phyloP scores from a whole-genome alignment of 257 asterid species.

The Primulina eburnea region DNA sequence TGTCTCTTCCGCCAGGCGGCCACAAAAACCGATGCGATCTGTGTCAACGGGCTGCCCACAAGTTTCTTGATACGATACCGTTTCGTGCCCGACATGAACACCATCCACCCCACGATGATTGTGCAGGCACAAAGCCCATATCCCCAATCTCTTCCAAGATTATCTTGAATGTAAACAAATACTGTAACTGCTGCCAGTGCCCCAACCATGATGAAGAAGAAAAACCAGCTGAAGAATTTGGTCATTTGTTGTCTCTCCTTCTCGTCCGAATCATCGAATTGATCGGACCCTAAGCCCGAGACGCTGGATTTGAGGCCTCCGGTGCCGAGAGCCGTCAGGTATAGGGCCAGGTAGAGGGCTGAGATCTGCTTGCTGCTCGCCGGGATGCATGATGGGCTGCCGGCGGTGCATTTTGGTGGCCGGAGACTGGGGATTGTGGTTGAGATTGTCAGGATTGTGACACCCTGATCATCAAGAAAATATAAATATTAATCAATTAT shows the following conservation, averaged over 20 bases:
- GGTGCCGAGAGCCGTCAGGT: conserved; percentile 83
- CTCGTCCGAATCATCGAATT: conserved; percentile 65
- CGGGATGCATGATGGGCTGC: conserved; percentile 51
- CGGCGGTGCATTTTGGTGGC: conserved; percentile 66
- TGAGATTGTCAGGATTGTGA: conserved; percentile 64
- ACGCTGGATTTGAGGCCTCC: conserved; percentile 90
- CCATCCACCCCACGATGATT: conserved; percentile 43
- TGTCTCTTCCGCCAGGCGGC: conserved; percentile 64
- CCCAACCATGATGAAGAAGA: conserved; percentile 74
- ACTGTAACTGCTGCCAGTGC: conserved; percentile 74
- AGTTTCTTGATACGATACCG: conserved; percentile 79
- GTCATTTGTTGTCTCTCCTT: conserved; percentile 58
- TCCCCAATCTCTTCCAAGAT: conserved; percentile 76
- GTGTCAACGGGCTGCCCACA: conserved; percentile 74
- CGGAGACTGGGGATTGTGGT: conserved; percentile 61
- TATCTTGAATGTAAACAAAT: conserved; percentile 74
- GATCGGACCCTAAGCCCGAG: conserved; percentile 87
- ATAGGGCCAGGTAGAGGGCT: conserved; percentile 58
- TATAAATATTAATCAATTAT: not conserved
- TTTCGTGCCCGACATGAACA: conserved; percentile 58
- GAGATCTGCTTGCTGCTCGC: conserved; percentile 53
- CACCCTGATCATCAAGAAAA: conserved; percentile 49
- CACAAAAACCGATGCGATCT: conserved; percentile 59
- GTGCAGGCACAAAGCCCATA: conserved; percentile 84
- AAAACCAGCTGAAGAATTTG: conserved; percentile 88